Base-by-base conservation (phyloP, 148 eudicot genomes). In the Amaranthus hypochondriacus region DNA sequence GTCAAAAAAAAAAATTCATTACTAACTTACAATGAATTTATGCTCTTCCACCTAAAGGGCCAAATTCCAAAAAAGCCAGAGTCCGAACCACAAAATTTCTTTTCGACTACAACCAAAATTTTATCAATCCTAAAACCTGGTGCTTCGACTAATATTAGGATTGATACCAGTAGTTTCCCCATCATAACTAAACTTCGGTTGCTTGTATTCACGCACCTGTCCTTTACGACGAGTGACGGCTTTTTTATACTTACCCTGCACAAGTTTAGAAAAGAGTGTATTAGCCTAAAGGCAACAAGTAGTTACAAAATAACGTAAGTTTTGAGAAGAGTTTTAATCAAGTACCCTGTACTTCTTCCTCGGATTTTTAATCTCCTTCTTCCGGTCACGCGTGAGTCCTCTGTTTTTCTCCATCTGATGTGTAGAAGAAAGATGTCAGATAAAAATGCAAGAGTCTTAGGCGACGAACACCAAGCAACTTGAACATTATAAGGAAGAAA, bases 361-460 rank as follows among this genome's bases (percentile, higher is more conserved):
- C 15, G 98, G 98, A 79, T 93, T 91, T 69, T 91, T 91, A 0
- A 9, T 71, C 44, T 71, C 75, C 77, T 87, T 89, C 80, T 89
- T 89, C 49, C 98, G 89, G 21, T 72, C 4, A 66, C 92, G 92
- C 62, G 93, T 89, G 56, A 93, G 83, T 46, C 98, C 98, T 82
- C 90, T 82, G 71, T 93, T 93, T 84, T 89, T 93, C 76, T 89
- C 93, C 78, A 93, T 93, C 98, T 90, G 85, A 15, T 6, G 8
- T n/a, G 12, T 52, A 62, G 58, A n/a, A 43, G 39, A 65, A 68
- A 60, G 8, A 55, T 10, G 4, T 0, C 10, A n/a, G 11, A 44
- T 12, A 49, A 18, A 55, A 28, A 28, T 28, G 39, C 39, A 28
- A 28, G 39, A 28, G 39, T 28, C 39, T 28, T 28, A 28, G 39